Evolutionary conservation across 73 alveolate species (phyloP).

Genomic region (Effrenium voratum): DNA sequence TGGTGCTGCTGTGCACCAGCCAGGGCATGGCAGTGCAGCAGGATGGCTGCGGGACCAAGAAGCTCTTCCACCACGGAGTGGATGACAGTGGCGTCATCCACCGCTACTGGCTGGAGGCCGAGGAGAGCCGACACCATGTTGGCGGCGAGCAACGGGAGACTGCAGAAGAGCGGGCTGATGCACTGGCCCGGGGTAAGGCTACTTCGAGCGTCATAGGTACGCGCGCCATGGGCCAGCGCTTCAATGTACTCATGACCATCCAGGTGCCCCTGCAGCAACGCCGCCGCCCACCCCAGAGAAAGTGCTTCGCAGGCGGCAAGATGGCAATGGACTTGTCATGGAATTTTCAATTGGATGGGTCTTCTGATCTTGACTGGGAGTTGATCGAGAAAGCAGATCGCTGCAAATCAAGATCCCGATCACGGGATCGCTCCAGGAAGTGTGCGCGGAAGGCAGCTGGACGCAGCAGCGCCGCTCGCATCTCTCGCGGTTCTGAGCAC

Average conservation of each 20-base stretch:
- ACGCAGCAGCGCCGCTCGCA: constrained; percentile 10
- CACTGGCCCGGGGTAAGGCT: constrained; percentile 88
- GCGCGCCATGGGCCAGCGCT: constrained; percentile 87
- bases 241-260: constrained; percentile 88
- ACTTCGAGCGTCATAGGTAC: constrained; percentile 81
- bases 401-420: too few relatives aligned
- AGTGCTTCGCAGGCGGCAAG: not conserved
- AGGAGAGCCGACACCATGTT: constrained; percentile 60
- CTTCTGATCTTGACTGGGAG: too few relatives aligned
- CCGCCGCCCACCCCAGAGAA: not conserved
- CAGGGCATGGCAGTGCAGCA: constrained; percentile 84
- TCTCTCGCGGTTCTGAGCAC: not conserved
- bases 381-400: too few relatives aligned
- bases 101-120: constrained; percentile 79
- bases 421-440: too few relatives aligned
- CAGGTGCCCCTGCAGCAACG: constrained; percentile 57
- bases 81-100: constrained; percentile 56
- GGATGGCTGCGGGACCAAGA: constrained; percentile 57
- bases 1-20: constrained; percentile 77
- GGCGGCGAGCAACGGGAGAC: constrained; percentile 89
- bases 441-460: not conserved
- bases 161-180: constrained; percentile 57
- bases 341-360: too few relatives aligned
- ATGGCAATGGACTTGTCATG: too few relatives aligned
- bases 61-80: constrained; percentile 71